A percentile compares a stretch with the other conserved stretches of the same genome.
Evolutionary conservation across 2,329 filamentous ascomycete species (phyloP).

Genomic region (Neopestalotiopsis rosae): DNA sequence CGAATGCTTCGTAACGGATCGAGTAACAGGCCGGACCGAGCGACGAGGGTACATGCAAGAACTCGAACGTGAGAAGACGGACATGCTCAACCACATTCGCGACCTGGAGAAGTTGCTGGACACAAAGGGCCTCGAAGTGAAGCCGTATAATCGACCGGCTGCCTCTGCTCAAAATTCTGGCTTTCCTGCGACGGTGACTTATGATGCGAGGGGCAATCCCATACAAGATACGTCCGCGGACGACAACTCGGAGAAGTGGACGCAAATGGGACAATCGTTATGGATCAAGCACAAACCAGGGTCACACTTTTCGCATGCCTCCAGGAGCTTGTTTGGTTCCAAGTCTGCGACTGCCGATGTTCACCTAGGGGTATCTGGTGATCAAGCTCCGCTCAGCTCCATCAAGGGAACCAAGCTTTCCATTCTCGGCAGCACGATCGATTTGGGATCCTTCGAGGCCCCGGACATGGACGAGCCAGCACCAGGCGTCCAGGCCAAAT

Average conservation of each 20-base stretch:
- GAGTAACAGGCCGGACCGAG: slow-evolving; percentile 82
- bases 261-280: slow-evolving; percentile 38
- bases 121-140: slow-evolving; percentile 65
- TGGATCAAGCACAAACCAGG: slow-evolving; percentile 38
- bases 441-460: slow-evolving; percentile 74
- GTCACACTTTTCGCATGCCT: slow-evolving; percentile 30
- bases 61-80: slow-evolving; percentile 74
- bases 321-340: slow-evolving; percentile 40
- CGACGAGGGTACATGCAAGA: slow-evolving; percentile 79
- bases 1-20: slow-evolving; percentile 84
- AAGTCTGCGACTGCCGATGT: slow-evolving; percentile 56
- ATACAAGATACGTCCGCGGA: background rate
- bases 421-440: slow-evolving; percentile 79
- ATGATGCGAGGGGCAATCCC: slow-evolving; percentile 9
- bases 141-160: slow-evolving; percentile 46
- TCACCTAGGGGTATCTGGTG: slow-evolving; percentile 69
- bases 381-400: slow-evolving; percentile 70
- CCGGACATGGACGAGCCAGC: slow-evolving; percentile 68
- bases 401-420: slow-evolving; percentile 79
- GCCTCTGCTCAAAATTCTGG: slow-evolving; percentile 33
- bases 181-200: slow-evolving; percentile 20
- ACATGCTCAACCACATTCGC: slow-evolving; percentile 69
- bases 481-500: slow-evolving; percentile 44
- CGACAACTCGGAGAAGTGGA: slow-evolving; percentile 39
- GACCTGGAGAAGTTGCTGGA: slow-evolving; percentile 71